Percentiles rank a stretch among this genome's conserved stretches.
Conservation (phyloP, 23 red algal species). For the Chondrus crispus region DNA sequence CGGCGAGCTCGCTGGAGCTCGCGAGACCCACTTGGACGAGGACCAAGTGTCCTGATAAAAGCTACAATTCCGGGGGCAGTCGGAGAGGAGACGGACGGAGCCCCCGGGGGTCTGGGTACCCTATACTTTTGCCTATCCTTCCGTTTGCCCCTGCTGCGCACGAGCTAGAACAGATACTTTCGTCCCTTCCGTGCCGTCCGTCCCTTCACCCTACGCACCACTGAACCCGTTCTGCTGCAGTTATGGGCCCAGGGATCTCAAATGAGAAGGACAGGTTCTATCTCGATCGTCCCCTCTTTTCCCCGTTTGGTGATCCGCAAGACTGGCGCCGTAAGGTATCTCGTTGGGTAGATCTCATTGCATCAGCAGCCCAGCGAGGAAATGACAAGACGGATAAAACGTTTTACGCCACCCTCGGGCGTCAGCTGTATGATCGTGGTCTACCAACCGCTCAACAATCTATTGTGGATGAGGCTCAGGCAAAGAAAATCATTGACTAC, state of each 20-base stretch:
- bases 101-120: too few relatives aligned
- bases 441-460: background rate
- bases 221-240: too few relatives aligned
- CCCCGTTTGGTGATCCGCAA: background rate
- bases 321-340: background rate
- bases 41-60: too few relatives aligned
- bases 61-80: too few relatives aligned
- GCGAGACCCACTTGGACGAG: too few relatives aligned
- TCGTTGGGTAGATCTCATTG: background rate
- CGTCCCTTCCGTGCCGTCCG: too few relatives aligned
- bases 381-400: background rate
- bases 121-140: too few relatives aligned
- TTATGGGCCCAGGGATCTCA: background rate
- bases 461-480: background rate
- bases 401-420: background rate
- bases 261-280: background rate
- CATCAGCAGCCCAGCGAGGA: background rate
- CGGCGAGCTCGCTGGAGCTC: too few relatives aligned
- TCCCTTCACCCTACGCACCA: too few relatives aligned
- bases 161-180: too few relatives aligned
- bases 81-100: too few relatives aligned
- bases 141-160: too few relatives aligned
- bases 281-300: background rate
- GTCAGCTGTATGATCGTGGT: background rate
- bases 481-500: background rate